Evolutionary conservation across 192 early-diverging fungal species (phyloP).

Genomic region (Dimargaris cristalligena): DNA sequence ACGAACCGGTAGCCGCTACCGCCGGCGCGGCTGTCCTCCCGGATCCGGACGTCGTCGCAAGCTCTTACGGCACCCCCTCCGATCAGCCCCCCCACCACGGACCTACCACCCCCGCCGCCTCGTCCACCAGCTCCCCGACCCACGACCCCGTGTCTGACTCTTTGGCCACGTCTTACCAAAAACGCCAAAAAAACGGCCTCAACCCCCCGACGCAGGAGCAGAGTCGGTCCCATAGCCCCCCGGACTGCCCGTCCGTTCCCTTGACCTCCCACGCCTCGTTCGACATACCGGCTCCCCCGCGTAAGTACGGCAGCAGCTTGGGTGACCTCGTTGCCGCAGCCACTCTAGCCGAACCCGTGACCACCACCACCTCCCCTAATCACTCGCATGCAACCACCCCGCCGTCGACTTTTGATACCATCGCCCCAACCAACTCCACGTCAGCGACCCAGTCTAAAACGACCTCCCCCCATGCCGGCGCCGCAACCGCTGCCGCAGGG

Average conservation of each 20-base stretch:
- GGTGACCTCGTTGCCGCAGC: not conserved
- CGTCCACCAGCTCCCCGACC: not conserved
- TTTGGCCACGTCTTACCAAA: not conserved
- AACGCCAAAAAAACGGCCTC: not conserved
- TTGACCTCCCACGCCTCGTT: not conserved
- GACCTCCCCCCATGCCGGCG: not conserved
- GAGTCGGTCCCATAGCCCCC: not conserved
- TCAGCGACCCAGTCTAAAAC: not conserved
- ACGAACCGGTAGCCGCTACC: no score
- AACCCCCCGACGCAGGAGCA: not conserved
- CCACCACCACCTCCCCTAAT: not conserved
- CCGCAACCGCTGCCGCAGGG: not conserved
- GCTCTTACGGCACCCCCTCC: no score
- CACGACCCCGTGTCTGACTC: not conserved
- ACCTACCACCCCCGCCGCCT: not conserved
- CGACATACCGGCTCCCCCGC: not conserved
- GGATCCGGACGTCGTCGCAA: no score
- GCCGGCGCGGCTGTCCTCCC: no score
- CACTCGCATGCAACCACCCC: not conserved
- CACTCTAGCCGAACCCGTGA: not conserved
- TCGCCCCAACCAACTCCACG: not conserved
- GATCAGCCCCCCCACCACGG: not conserved
- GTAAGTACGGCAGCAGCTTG: constrained; percentile 1
- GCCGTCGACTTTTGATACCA: not conserved
- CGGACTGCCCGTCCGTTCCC: not conserved